phyloP scores from a whole-genome alignment of 2,329 filamentous ascomycete genomes.

The Neurospora crassa region DNA sequence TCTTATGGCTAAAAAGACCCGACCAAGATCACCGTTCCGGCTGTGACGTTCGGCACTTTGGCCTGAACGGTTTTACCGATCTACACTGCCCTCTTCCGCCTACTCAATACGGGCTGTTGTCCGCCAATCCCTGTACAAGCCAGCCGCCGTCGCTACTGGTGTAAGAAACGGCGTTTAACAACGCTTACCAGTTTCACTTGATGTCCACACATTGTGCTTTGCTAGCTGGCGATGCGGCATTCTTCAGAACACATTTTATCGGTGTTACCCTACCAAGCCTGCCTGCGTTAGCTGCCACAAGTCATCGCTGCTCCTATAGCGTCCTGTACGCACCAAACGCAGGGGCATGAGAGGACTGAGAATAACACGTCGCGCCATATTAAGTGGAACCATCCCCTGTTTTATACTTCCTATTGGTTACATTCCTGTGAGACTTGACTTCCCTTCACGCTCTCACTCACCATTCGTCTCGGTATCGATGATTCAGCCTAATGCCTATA shows the following conservation, averaged over 20 bases:
- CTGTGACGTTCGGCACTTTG: neutral
- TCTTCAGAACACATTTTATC: neutral
- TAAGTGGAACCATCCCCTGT: slow-evolving; percentile 24
- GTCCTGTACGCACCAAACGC: slow-evolving; percentile 20
- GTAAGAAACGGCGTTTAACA: neutral
- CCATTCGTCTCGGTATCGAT: slow-evolving; percentile 9
- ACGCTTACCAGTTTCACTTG: neutral
- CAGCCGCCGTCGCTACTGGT: neutral
- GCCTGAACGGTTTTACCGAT: neutral
- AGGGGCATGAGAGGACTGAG: slow-evolving; percentile 19
- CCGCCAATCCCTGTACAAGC: neutral
- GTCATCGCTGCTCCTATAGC: neutral
- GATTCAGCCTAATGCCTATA: slow-evolving; percentile 1
- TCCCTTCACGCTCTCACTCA: slow-evolving; percentile 13
- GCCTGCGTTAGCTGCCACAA: slow-evolving; percentile 16
- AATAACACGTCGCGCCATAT: slow-evolving; percentile 26
- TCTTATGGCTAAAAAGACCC: neutral
- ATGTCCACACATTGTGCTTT: neutral
- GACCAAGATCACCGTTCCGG: neutral
- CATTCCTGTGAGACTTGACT: slow-evolving; percentile 17
- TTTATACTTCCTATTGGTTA: slow-evolving; percentile 22
- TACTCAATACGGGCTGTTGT: neutral
- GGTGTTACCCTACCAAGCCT: neutral
- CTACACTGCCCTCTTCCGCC: neutral
- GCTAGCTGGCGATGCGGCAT: neutral